Evolutionary conservation across 2,329 filamentous ascomycete genomes (phyloP).

Genomic region (Penicillium sp.): DNA sequence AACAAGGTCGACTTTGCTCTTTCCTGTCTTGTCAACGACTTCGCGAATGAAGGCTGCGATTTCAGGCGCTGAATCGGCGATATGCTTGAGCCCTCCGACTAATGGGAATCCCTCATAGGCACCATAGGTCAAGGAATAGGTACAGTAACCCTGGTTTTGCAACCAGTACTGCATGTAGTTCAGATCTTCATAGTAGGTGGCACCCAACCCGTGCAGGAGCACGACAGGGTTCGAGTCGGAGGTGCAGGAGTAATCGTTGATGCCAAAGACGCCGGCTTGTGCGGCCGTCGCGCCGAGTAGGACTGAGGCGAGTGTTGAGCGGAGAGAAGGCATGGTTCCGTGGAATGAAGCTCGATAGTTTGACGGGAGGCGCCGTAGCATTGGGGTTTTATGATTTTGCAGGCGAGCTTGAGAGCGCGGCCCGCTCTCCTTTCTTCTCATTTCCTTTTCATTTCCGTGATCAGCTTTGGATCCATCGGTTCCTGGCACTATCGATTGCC

Average conservation of each 20-base stretch:
- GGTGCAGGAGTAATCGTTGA: slow-evolving; percentile 38
- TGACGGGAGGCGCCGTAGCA: too few relatives aligned
- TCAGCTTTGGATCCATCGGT: slow-evolving; percentile 10
- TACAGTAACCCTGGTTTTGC: slow-evolving; percentile 41
- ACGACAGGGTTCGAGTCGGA: slow-evolving; percentile 34
- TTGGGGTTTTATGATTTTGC: not conserved
- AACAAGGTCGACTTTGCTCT: slow-evolving; percentile 41
- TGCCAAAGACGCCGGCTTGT: slow-evolving; percentile 12
- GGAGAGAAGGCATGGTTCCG: slow-evolving; percentile 17
- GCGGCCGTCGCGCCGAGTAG: slow-evolving; percentile 17
- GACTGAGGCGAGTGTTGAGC: slow-evolving; percentile 9
- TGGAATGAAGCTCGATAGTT: not conserved
- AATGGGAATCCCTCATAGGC: slow-evolving; percentile 37
- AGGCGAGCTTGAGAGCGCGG: not conserved
- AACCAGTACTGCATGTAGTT: slow-evolving; percentile 38
- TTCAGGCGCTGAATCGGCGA: slow-evolving; percentile 39
- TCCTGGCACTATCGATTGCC: slow-evolving; percentile 20
- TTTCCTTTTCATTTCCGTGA: slow-evolving; percentile 11
- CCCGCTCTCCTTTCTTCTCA: slow-evolving; percentile 2
- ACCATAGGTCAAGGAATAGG: slow-evolving; percentile 44
- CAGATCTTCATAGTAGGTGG: slow-evolving; percentile 39
- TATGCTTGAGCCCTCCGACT: slow-evolving; percentile 40
- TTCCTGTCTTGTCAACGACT: slow-evolving; percentile 36
- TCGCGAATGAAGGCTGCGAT: slow-evolving; percentile 42
- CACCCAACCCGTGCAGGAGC: slow-evolving; percentile 39